Percentiles rank a stretch among this genome's conserved stretches.
Conservation (phyloP, 148 eudicot genomes). For the Vaccinium corymbosum region DNA sequence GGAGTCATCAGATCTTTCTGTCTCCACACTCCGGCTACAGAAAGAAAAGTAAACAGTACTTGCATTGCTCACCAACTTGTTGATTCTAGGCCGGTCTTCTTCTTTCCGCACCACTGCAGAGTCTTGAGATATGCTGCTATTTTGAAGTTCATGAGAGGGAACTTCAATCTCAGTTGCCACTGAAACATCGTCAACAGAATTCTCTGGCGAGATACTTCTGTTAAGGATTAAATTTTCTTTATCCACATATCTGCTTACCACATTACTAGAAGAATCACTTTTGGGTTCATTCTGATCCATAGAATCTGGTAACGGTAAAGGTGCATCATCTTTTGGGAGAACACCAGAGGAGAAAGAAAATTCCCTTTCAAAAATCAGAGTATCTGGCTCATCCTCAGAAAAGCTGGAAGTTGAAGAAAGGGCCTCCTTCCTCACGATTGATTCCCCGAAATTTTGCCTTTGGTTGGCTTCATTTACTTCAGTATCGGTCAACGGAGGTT, state of each 20-base stretch:
- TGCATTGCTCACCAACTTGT: conserved; percentile 36
- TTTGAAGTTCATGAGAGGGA: conserved; percentile 24
- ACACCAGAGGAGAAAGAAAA: conserved; percentile 23
- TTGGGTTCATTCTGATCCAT: conserved; percentile 35
- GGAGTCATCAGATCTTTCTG: conserved; percentile 35
- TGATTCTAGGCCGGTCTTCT: conserved; percentile 27
- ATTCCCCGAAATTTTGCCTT: conserved; percentile 23
- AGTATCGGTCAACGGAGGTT: conserved; percentile 31
- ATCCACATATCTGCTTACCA: conserved; percentile 20
- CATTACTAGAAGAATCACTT: conserved; percentile 20
- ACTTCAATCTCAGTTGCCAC: conserved; percentile 46
- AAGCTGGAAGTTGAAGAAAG: conserved; percentile 40
- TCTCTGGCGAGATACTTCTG: conserved; percentile 21
- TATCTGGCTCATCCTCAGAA: conserved; percentile 42
- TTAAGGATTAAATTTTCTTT: conserved; percentile 30
- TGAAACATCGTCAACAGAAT: conserved; percentile 30
- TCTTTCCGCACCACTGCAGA: conserved; percentile 37
- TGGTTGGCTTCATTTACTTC: conserved; percentile 23
- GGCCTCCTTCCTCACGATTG: conserved; percentile 29
- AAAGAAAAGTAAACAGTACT: conserved; percentile 31
- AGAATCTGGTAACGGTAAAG: conserved; percentile 36
- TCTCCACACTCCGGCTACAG: conserved; percentile 28
- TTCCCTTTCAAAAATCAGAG: conserved; percentile 20
- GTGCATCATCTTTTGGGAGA: conserved; percentile 19
- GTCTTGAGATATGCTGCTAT: conserved; percentile 26